Evolutionary conservation across 768 basidiomycete genomes (phyloP).

Genomic region (Trametes villosa): DNA sequence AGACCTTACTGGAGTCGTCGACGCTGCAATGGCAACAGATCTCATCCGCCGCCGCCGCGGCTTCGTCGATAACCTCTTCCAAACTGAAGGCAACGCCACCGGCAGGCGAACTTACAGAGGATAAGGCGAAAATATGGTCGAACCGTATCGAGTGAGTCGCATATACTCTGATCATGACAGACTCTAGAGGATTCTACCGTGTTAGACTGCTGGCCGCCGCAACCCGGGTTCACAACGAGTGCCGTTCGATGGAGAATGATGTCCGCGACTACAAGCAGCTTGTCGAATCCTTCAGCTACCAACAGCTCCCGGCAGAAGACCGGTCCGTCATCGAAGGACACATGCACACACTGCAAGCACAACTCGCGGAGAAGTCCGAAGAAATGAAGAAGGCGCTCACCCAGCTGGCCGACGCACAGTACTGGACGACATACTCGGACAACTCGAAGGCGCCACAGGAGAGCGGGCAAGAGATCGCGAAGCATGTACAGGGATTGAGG

Average conservation of each 20-base stretch:
- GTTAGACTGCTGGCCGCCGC: slow-evolving; percentile 14
- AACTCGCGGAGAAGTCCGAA: slow-evolving; percentile 12
- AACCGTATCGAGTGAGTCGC: slow-evolving; percentile 21
- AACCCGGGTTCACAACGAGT: slow-evolving; percentile 13
- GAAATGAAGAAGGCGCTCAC: slow-evolving; percentile 13
- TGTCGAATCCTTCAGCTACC: slow-evolving; percentile 22
- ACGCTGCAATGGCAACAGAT: slow-evolving; percentile 20
- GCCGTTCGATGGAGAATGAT: slow-evolving; percentile 19
- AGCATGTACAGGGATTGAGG: slow-evolving; percentile 14
- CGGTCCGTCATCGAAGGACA: slow-evolving; percentile 20
- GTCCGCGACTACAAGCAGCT: slow-evolving; percentile 22
- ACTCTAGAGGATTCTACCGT: background rate
- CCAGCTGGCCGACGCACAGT: slow-evolving; percentile 8
- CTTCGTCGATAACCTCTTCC: slow-evolving; percentile 8
- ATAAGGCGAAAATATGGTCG: slow-evolving; percentile 17
- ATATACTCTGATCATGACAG: background rate
- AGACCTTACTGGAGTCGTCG: slow-evolving; percentile 9
- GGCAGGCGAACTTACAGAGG: slow-evolving; percentile 2
- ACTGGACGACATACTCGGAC: slow-evolving; percentile 15
- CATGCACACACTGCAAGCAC: slow-evolving; percentile 10
- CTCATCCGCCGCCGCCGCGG: slow-evolving; percentile 17
- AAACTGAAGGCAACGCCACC: background rate
- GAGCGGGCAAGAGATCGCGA: slow-evolving; percentile 4
- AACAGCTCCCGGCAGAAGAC: slow-evolving; percentile 10
- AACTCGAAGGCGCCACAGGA: slow-evolving; percentile 5